A percentile compares a stretch with the other conserved stretches of the same genome.
Conservation (phyloP, 805 yeast genomes). For the Saccharomycopsis javanensis region DNA sequence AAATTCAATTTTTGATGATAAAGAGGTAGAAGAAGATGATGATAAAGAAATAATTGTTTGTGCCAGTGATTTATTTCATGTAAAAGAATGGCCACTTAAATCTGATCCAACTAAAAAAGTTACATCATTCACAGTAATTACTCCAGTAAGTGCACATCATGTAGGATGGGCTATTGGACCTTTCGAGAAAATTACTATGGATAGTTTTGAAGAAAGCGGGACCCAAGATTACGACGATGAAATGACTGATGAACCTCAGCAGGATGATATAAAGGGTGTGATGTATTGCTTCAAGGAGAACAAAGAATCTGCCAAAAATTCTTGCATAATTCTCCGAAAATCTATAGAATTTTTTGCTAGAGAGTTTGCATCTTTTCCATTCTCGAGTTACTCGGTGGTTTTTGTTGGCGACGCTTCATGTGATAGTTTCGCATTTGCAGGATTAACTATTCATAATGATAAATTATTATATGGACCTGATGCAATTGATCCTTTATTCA, state of each 20-base stretch:
- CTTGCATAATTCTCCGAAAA: constrained; percentile 64
- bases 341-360: constrained; percentile 77
- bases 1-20: constrained; percentile 18
- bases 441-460: constrained; percentile 53
- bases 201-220: constrained; percentile 24
- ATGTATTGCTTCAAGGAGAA: constrained; percentile 57
- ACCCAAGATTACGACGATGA: constrained; percentile 29
- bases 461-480: constrained; percentile 60
- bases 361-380: constrained; percentile 91
- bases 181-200: constrained; percentile 53
- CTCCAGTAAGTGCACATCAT: constrained; percentile 89
- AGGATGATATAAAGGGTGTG: constrained; percentile 42
- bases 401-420: constrained; percentile 53
- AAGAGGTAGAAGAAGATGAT: constrained; percentile 28
- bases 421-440: constrained; percentile 58
- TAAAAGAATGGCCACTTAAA: constrained; percentile 66
- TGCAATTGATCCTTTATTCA: constrained; percentile 68
- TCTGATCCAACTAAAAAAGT: constrained; percentile 65
- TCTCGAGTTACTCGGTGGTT: constrained; percentile 66
- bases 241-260: constrained; percentile 23
- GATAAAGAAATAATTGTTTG: constrained; percentile 48
- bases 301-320: constrained; percentile 48
- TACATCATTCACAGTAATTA: constrained; percentile 61
- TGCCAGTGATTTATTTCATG: constrained; percentile 59
- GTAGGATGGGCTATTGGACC: constrained; percentile 93